phyloP scores from a whole-genome alignment of 306 rosid species.

The Comarum palustre region DNA sequence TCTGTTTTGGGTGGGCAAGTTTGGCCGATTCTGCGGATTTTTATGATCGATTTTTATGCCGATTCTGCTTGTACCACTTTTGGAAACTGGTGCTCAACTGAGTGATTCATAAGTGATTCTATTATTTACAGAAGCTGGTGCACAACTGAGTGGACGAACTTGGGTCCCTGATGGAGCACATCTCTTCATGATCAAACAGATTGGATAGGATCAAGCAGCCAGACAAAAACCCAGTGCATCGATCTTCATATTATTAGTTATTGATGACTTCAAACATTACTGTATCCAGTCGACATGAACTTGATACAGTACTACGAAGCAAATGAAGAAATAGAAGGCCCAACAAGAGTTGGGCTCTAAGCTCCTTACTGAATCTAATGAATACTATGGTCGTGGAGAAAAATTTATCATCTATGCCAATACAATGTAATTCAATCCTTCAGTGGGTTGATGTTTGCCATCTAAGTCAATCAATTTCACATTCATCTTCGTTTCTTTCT shows the following conservation, averaged over 20 bases:
- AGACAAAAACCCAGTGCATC: no score
- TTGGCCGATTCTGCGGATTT: no score
- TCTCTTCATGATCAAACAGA: no score
- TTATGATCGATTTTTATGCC: no score
- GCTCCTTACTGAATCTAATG: no score
- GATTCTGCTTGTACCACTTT: background rate
- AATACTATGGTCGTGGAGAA: no score
- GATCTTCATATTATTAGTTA: no score
- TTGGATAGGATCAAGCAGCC: no score
- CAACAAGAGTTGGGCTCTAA: background rate
- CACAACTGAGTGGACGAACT: background rate
- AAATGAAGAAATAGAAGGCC: no score
- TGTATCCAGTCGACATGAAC: no score
- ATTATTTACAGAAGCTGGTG: background rate
- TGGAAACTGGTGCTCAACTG: background rate
- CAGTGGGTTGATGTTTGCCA: background rate
- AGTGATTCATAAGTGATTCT: background rate
- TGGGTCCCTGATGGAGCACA: background rate
- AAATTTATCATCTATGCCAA: background rate
- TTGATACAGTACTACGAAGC: no score
- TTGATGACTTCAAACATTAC: no score
- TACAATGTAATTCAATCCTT: background rate
- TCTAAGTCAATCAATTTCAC: constrained; percentile 6
- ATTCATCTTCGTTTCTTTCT: background rate
- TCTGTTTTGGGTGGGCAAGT: background rate